Percentiles rank a stretch among this genome's conserved stretches.
phyloP scores from a whole-genome alignment of 2,329 filamentous ascomycete species.

The Diaporthe sp. region DNA sequence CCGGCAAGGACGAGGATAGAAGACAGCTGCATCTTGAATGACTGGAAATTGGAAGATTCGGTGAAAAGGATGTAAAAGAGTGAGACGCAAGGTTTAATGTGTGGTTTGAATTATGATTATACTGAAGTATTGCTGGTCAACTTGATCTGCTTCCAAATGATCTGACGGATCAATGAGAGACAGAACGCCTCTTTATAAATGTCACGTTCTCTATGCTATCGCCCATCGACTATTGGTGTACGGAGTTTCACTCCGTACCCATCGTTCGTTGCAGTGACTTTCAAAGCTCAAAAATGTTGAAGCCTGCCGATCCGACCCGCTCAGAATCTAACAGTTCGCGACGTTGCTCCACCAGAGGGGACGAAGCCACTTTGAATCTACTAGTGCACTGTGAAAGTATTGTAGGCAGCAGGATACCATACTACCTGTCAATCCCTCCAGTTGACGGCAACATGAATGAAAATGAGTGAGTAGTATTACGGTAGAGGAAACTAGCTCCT shows the following conservation, averaged over 20 bases:
- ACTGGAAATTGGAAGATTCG: neutral
- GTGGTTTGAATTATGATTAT: neutral
- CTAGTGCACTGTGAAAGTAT: neutral
- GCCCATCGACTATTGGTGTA: neutral
- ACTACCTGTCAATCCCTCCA: neutral
- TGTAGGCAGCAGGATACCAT: neutral
- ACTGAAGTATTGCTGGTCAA: neutral
- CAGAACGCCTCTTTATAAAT: neutral
- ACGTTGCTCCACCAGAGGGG: neutral
- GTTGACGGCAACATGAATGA: neutral
- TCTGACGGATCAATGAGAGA: neutral
- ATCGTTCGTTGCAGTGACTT: no score
- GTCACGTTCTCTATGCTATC: neutral
- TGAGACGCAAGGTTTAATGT: neutral
- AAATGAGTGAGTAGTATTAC: no score
- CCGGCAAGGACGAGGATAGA: conserved; percentile 2
- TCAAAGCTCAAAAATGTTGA: neutral
- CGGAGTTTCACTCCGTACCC: neutral
- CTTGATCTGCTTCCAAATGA: neutral
- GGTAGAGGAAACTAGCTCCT: neutral
- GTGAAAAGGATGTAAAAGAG: neutral
- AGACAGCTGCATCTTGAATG: conserved; percentile 5
- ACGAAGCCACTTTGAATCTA: neutral
- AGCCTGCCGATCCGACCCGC: conserved; percentile 18
- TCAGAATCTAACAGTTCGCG: neutral